Percentiles rank a stretch among this genome's conserved stretches.
These are phyloP conservation scores for Asclepias syriaca DNA, from an alignment of 257 asterid genomes.

Conservation along the genomic window DNA sequence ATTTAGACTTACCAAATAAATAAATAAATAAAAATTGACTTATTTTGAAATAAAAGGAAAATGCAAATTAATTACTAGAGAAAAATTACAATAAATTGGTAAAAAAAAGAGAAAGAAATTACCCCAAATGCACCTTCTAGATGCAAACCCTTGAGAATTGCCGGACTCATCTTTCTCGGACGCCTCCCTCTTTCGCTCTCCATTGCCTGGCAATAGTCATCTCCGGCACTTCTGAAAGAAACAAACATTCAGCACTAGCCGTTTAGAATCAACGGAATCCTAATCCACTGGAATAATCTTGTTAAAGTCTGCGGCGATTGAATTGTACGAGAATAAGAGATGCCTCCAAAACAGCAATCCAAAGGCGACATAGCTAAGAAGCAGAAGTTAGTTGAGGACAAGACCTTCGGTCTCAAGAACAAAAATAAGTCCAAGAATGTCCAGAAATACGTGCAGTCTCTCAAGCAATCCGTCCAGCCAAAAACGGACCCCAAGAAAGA, in stretches of 20 bases:
- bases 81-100: background rate
- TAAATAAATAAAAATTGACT: too few species aligned
- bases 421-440: conserved; percentile 90
- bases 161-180: background rate
- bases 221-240: background rate
- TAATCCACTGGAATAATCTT: conserved; percentile 9
- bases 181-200: background rate
- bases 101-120: background rate
- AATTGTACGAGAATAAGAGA: conserved; percentile 29
- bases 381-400: conserved; percentile 91
- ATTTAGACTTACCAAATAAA: too few species aligned
- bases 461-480: conserved; percentile 72
- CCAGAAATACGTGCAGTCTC: conserved; percentile 89
- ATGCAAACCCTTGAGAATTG: conserved; percentile 1
- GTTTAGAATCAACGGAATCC: background rate
- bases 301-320: background rate
- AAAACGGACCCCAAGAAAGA: conserved; percentile 55
- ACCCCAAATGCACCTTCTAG: background rate
- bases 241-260: background rate
- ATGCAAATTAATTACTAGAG: too few species aligned
- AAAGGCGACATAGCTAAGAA: conserved; percentile 85
- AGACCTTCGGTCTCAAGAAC: conserved; percentile 96
- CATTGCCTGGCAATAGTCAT: background rate
- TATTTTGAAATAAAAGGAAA: too few species aligned
- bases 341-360: conserved; percentile 89